These are phyloP conservation scores for Diaporthe vaccinii DNA, from an alignment of 2,329 filamentous ascomycete species.

Conservation along the genomic window DNA sequence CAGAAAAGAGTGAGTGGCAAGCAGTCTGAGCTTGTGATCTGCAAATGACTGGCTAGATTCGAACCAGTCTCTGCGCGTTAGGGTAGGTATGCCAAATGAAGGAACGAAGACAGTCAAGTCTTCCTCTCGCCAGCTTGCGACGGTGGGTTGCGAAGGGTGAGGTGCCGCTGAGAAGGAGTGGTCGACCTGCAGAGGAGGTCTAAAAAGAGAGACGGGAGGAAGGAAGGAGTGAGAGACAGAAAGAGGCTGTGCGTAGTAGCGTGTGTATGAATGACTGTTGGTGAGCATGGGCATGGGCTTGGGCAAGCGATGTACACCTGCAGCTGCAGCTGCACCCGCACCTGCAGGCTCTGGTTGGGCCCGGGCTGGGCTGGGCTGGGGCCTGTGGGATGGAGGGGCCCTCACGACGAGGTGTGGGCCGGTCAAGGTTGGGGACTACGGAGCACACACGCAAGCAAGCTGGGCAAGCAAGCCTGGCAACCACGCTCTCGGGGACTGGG, in stretches of 20 bases:
- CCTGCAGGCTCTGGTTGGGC: constrained; percentile 27
- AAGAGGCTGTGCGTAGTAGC: constrained; percentile 28
- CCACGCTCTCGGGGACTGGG: background rate
- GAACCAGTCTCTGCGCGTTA: background rate
- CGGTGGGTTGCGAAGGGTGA: constrained; percentile 6
- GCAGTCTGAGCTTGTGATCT: constrained; percentile 29
- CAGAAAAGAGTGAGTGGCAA: constrained; percentile 19
- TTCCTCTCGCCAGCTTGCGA: constrained; percentile 32
- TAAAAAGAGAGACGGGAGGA: constrained; percentile 41
- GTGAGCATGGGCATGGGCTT: constrained; percentile 10
- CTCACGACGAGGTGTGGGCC: constrained; percentile 21
- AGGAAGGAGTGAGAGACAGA: constrained; percentile 16
- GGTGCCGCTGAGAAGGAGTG: constrained; percentile 31
- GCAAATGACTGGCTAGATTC: background rate
- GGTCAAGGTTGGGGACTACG: constrained; percentile 14
- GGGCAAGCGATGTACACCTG: constrained; percentile 17
- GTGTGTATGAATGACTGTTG: constrained; percentile 15
- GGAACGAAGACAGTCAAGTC: constrained; percentile 36
- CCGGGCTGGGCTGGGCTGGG: constrained; percentile 10
- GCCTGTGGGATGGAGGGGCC: constrained; percentile 13
- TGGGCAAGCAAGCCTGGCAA: background rate
- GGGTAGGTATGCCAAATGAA: constrained; percentile 36
- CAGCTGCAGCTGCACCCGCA: constrained; percentile 1
- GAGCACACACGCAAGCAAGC: constrained; percentile 11
- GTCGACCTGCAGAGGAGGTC: constrained; percentile 29